Conservation (phyloP, 805 yeast genomes). For the Millerago galiae region DNA sequence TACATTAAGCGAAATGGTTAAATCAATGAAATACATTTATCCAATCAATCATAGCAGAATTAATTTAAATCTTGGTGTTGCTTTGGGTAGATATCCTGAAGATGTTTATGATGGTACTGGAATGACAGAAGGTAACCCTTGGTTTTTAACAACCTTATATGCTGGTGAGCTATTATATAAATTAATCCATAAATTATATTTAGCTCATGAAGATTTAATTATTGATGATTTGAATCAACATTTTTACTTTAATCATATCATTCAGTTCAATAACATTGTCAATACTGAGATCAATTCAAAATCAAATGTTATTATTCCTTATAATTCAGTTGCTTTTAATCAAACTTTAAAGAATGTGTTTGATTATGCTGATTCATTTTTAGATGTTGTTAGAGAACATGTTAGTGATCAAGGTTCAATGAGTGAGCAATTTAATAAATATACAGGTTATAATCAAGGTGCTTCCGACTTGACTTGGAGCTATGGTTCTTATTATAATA, state of each 20-base stretch:
- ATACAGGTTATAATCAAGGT: slow-evolving; percentile 82
- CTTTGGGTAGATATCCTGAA: slow-evolving; percentile 89
- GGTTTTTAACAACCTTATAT: slow-evolving; percentile 77
- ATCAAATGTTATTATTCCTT: slow-evolving; percentile 20
- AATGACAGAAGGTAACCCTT: slow-evolving; percentile 79
- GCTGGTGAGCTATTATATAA: slow-evolving; percentile 61
- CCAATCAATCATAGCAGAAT: slow-evolving; percentile 61
- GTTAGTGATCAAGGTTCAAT: slow-evolving; percentile 62
- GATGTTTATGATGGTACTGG: slow-evolving; percentile 78
- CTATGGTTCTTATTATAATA: slow-evolving; percentile 68
- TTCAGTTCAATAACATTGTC: slow-evolving; percentile 11
- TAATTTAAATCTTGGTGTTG: slow-evolving; percentile 43
- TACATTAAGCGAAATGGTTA: slow-evolving; percentile 55
- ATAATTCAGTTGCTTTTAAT: slow-evolving; percentile 35
- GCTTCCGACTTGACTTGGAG: slow-evolving; percentile 90
- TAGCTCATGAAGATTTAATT: slow-evolving; percentile 36
- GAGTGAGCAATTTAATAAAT: slow-evolving; percentile 84
- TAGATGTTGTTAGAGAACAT: slow-evolving; percentile 52
- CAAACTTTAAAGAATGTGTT: slow-evolving; percentile 41
- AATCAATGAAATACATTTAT: slow-evolving; percentile 66
- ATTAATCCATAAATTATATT: slow-evolving; percentile 39
- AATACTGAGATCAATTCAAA: background rate
- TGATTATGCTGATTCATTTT: slow-evolving; percentile 60
- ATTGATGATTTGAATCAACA: slow-evolving; percentile 27
- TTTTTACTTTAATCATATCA: slow-evolving; percentile 27